Conservation (phyloP, 2,329 filamentous ascomycete species). For the Xylariaceae sp. region DNA sequence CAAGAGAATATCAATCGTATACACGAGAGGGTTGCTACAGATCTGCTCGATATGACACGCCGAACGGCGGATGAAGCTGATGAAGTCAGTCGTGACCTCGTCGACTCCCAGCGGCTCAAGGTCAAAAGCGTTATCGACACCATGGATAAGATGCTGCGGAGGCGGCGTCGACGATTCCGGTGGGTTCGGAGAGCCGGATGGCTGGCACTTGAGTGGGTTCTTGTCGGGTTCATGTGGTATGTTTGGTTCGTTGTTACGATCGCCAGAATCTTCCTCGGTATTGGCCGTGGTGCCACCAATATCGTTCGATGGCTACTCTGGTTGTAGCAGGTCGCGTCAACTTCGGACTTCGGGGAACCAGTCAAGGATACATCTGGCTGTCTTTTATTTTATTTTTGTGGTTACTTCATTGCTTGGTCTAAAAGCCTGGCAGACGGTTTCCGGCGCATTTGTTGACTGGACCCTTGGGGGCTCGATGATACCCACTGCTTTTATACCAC, state of each 20-base stretch:
- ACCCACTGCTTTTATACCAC: too few species aligned
- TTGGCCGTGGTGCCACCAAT: constrained; percentile 55
- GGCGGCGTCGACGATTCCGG: constrained; percentile 62
- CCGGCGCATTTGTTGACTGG: too few species aligned
- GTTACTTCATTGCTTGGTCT: too few species aligned
- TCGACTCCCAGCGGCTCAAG: constrained; percentile 70
- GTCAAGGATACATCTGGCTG: too few species aligned
- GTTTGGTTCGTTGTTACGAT: constrained; percentile 87
- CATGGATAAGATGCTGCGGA: constrained; percentile 70
- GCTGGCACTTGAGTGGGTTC: constrained; percentile 78
- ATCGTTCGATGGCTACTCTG: constrained; percentile 79
- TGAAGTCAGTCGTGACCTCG: constrained; percentile 69
- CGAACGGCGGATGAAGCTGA: constrained; percentile 74
- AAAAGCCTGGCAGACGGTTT: too few species aligned
- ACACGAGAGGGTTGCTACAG: constrained; percentile 44
- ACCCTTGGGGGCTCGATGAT: too few species aligned
- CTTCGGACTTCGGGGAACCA: too few species aligned
- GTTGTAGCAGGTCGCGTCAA: too few species aligned
- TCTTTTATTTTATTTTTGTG: too few species aligned
- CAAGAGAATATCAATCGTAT: constrained; percentile 43
- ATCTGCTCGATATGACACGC: constrained; percentile 58
- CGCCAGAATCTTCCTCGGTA: constrained; percentile 59
- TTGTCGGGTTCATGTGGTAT: constrained; percentile 90
- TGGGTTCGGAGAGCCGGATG: constrained; percentile 75
- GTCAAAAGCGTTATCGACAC: constrained; percentile 77